Conservation (phyloP, 2,329 filamentous ascomycete species). For the Colletotrichum tabaci region DNA sequence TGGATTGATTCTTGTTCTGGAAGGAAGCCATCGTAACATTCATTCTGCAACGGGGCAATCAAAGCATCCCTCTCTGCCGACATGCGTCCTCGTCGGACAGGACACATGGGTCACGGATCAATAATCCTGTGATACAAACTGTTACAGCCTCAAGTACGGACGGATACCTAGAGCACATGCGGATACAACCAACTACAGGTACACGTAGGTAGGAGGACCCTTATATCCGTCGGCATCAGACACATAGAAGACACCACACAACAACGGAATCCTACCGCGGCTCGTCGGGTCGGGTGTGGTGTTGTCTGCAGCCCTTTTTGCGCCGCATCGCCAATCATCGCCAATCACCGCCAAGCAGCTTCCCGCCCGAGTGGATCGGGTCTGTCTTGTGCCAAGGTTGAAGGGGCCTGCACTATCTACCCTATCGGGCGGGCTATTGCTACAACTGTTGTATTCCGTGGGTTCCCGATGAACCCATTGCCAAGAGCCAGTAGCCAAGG, state of each 20-base stretch:
- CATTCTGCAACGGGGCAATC: too few species aligned
- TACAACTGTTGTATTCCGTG: too few species aligned
- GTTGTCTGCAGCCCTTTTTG: neutral
- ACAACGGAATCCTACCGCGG: constrained; percentile 26
- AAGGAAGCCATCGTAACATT: neutral
- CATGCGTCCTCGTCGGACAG: too few species aligned
- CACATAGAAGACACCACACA: neutral
- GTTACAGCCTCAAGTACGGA: too few species aligned
- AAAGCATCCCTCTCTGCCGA: too few species aligned
- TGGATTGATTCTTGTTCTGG: neutral
- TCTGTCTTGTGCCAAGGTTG: constrained; percentile 32
- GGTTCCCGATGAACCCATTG: neutral
- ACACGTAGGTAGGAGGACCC: neutral
- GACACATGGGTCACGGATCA: too few species aligned
- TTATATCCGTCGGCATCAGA: neutral
- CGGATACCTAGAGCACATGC: too few species aligned
- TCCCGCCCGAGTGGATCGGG: constrained; percentile 38
- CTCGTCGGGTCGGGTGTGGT: neutral
- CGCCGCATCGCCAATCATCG: constrained; percentile 23
- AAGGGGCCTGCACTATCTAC: too few species aligned
- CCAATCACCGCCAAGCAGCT: constrained; percentile 35
- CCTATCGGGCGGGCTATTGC: too few species aligned
- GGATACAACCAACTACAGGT: too few species aligned
- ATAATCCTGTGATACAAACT: too few species aligned
- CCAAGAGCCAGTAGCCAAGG: neutral